phyloP scores from a whole-genome alignment of 2,329 filamentous ascomycete species.

The Orbilia oligospora region DNA sequence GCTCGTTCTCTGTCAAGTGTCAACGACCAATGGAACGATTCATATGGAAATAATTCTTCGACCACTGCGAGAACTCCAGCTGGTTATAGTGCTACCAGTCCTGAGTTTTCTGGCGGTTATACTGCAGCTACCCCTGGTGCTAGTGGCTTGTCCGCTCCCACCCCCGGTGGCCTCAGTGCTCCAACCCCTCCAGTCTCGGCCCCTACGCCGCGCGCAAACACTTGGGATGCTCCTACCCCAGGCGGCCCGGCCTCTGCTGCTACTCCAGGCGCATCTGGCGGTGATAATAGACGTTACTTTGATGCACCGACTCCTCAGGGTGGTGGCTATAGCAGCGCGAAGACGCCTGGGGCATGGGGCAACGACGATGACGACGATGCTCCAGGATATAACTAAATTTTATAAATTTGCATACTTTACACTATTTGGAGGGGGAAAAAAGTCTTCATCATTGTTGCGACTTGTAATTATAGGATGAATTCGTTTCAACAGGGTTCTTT shows the following conservation, averaged over 20 bases:
- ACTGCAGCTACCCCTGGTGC: slow-evolving; percentile 76
- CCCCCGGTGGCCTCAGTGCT: slow-evolving; percentile 75
- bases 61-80: slow-evolving; percentile 64
- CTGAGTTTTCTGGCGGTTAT: slow-evolving; percentile 62
- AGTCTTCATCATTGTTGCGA: slow-evolving; percentile 21
- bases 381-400: slow-evolving; percentile 46
- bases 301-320: slow-evolving; percentile 74
- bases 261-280: slow-evolving; percentile 68
- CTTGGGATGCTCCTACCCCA: slow-evolving; percentile 69
- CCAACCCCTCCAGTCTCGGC: slow-evolving; percentile 72
- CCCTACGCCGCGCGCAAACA: slow-evolving; percentile 75
- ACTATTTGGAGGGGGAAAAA: slow-evolving; percentile 7
- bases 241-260: slow-evolving; percentile 71
- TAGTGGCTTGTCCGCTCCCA: slow-evolving; percentile 77
- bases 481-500: slow-evolving; percentile 10
- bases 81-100: slow-evolving; percentile 63
- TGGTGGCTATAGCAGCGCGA: slow-evolving; percentile 71
- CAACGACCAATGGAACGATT: slow-evolving; percentile 75
- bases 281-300: slow-evolving; percentile 68
- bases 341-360: slow-evolving; percentile 62
- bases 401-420: neutral
- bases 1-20: slow-evolving; percentile 70
- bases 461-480: slow-evolving; percentile 52
- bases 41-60: slow-evolving; percentile 69
- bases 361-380: slow-evolving; percentile 54